These are phyloP conservation scores for Leccinum fibrillosum DNA, from an alignment of 768 basidiomycete genomes.

Conservation along the genomic window DNA sequence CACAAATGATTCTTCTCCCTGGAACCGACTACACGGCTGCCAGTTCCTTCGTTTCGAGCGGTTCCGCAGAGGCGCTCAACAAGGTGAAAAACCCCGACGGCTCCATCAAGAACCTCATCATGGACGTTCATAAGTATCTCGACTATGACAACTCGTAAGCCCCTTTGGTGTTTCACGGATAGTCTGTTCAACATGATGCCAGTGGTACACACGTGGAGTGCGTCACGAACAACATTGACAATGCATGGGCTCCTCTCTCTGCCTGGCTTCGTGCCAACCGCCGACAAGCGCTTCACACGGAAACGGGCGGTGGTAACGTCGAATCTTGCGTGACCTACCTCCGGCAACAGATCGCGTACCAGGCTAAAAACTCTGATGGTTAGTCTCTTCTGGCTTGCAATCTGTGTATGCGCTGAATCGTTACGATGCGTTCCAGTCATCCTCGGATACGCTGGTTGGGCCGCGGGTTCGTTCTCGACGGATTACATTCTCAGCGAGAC, in stretches of 20 bases:
- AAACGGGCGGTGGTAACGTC: slow-evolving; percentile 57
- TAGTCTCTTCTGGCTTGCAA: background rate
- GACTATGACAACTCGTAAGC: slow-evolving; percentile 50
- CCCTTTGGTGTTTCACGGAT: slow-evolving; percentile 6
- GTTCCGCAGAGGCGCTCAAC: slow-evolving; percentile 47
- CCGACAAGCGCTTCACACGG: slow-evolving; percentile 56
- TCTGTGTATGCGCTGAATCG: slow-evolving; percentile 24
- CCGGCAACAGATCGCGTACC: slow-evolving; percentile 44
- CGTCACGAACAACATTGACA: slow-evolving; percentile 50
- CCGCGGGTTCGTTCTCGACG: slow-evolving; percentile 49
- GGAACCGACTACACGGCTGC: slow-evolving; percentile 59
- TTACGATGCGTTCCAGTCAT: slow-evolving; percentile 15
- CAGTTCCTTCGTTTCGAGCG: slow-evolving; percentile 46
- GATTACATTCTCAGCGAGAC: slow-evolving; percentile 35
- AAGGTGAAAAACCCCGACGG: slow-evolving; percentile 47
- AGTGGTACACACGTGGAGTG: slow-evolving; percentile 38
- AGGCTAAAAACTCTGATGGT: slow-evolving; percentile 47
- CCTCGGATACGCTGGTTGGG: slow-evolving; percentile 54
- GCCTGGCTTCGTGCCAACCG: slow-evolving; percentile 47
- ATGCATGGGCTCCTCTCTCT: slow-evolving; percentile 43
- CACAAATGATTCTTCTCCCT: slow-evolving; percentile 56
- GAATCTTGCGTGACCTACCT: slow-evolving; percentile 44
- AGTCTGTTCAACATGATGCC: slow-evolving; percentile 33
- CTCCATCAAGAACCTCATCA: slow-evolving; percentile 42
- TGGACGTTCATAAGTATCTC: slow-evolving; percentile 65